Evolutionary conservation across 306 rosid species (phyloP).

Genomic region (Abrus precatorius): DNA sequence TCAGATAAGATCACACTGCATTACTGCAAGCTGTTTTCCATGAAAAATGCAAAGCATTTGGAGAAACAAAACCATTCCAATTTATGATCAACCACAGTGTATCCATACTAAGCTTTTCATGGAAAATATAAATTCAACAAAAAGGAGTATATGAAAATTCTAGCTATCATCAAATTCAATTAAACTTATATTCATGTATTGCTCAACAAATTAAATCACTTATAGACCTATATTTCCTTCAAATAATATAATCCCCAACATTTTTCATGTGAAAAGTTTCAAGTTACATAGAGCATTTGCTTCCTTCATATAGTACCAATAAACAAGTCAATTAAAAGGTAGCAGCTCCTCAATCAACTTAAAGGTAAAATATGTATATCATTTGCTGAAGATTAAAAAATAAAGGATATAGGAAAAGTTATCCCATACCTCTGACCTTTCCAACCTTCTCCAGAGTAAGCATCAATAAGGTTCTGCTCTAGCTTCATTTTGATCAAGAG

Average conservation of each 20-base stretch:
- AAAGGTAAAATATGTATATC: not conserved
- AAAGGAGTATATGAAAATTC: not conserved
- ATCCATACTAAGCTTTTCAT: conserved; percentile 11
- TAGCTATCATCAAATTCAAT: conserved; percentile 1
- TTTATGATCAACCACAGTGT: not conserved
- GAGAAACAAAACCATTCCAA: conserved; percentile 25
- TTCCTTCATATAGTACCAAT: not conserved
- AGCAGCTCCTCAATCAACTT: not conserved
- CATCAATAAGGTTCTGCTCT: conserved; percentile 96
- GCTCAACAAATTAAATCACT: conserved; percentile 5
- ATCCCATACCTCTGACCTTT: conserved; percentile 85
- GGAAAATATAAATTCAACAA: not conserved
- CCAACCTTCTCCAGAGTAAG: conserved; percentile 97
- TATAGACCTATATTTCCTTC: not conserved
- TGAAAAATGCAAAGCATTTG: not conserved
- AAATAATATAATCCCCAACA: not conserved
- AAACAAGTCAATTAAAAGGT: conserved; percentile 9
- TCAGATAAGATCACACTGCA: conserved; percentile 16
- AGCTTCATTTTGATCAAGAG: conserved; percentile 80
- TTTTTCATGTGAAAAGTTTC: conserved; percentile 6
- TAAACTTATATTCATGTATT: not conserved
- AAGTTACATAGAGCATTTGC: not conserved
- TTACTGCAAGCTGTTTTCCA: conserved; percentile 2
- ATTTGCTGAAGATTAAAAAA: not conserved
- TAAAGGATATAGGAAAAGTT: not conserved